These are phyloP conservation scores for Colletotrichum sp. DNA, from an alignment of 2,329 filamentous ascomycete genomes.

Conservation along the genomic window DNA sequence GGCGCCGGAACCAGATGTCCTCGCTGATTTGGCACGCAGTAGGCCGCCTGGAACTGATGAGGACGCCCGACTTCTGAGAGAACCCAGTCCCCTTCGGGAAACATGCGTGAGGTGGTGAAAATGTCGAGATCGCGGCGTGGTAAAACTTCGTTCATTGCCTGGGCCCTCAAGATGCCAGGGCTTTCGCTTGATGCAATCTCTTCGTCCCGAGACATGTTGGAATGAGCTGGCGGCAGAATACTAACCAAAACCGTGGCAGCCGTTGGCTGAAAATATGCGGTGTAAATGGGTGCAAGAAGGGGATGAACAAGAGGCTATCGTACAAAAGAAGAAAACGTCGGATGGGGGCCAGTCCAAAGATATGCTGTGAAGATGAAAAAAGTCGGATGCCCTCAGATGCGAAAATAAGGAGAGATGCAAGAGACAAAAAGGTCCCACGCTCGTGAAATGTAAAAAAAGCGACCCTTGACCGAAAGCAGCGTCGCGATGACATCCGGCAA, in stretches of 20 bases:
- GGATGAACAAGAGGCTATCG: background rate
- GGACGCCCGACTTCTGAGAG: background rate
- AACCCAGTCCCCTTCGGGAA: slow-evolving; percentile 7
- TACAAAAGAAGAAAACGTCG: background rate
- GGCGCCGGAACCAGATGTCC: slow-evolving; percentile 8
- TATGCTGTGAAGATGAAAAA: background rate
- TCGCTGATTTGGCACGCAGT: slow-evolving; percentile 5
- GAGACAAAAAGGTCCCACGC: background rate
- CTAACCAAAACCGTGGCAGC: too few relatives aligned
- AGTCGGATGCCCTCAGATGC: background rate
- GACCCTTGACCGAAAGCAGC: background rate
- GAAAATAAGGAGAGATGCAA: background rate
- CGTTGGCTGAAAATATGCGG: background rate
- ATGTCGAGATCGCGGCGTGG: slow-evolving; percentile 9
- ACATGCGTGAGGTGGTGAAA: background rate
- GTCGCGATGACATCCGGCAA: background rate
- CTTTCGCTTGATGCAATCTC: background rate
- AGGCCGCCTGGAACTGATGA: slow-evolving; percentile 15
- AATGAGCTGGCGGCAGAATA: background rate
- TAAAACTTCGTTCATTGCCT: slow-evolving; percentile 10
- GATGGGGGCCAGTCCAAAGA: background rate
- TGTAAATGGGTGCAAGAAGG: background rate
- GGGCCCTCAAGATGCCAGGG: background rate
- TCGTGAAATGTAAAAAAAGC: background rate
- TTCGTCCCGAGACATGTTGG: background rate